A percentile compares a stretch with the other conserved stretches of the same genome.
Conservation (phyloP, 805 yeast species). For the Candida yuanshanica region DNA sequence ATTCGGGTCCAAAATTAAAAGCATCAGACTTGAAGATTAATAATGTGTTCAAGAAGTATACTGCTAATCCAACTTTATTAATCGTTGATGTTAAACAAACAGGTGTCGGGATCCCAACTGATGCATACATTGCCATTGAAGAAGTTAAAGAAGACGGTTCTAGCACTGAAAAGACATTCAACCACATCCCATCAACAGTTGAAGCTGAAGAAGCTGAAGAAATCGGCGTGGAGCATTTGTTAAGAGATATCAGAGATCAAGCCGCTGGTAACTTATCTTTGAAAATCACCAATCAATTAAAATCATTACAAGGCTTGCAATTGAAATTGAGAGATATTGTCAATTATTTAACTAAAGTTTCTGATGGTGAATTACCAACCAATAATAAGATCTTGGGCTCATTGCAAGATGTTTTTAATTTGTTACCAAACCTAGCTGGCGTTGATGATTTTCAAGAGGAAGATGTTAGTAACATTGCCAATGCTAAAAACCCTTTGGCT, state of each 20-base stretch:
- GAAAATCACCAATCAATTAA: slow-evolving; percentile 82
- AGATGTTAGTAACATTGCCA: slow-evolving; percentile 19
- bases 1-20: slow-evolving; percentile 90
- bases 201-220: slow-evolving; percentile 99
- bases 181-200: slow-evolving; percentile 86
- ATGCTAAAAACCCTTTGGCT: slow-evolving; percentile 49
- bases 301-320: slow-evolving; percentile 80
- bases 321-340: slow-evolving; percentile 75
- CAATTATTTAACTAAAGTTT: slow-evolving; percentile 68
- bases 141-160: slow-evolving; percentile 96
- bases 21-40: slow-evolving; percentile 88
- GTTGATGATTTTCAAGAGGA: slow-evolving; percentile 30
- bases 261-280: slow-evolving; percentile 92
- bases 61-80: slow-evolving; percentile 73
- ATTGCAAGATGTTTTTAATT: slow-evolving; percentile 89
- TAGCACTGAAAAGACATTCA: slow-evolving; percentile 84
- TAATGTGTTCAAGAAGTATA: slow-evolving; percentile 80
- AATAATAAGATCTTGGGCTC: slow-evolving; percentile 89
- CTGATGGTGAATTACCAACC: slow-evolving; percentile 67
- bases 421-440: slow-evolving; percentile 70
- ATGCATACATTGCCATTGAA: slow-evolving; percentile 89
- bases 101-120: slow-evolving; percentile 83
- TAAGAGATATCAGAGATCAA: slow-evolving; percentile 92
- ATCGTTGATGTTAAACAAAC: slow-evolving; percentile 87
- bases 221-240: slow-evolving; percentile 94